phyloP scores from a whole-genome alignment of 768 basidiomycete species.

The Trametes gibbosa region DNA sequence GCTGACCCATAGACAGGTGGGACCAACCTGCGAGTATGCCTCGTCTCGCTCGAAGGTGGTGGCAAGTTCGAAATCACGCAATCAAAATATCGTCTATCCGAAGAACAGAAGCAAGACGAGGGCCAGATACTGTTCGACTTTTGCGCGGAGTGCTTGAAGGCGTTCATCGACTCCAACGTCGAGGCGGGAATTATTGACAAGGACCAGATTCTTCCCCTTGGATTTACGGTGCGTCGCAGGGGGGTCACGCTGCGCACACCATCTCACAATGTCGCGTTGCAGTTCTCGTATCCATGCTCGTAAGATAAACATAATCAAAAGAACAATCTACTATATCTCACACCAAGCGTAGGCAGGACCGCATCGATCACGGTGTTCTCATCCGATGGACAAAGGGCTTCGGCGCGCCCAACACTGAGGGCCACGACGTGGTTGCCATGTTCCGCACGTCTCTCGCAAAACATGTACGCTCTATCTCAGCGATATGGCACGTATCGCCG shows the following conservation, averaged over 20 bases:
- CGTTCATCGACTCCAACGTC: conserved; percentile 78
- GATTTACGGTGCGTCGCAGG: conserved; percentile 84
- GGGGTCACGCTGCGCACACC: too few species aligned
- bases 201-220: conserved; percentile 71
- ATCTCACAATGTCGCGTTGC: too few species aligned
- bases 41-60: conserved; percentile 85
- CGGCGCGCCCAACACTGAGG: conserved; percentile 87
- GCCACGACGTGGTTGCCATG: conserved; percentile 90
- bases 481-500: not conserved
- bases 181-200: conserved; percentile 48
- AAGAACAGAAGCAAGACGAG: conserved; percentile 98
- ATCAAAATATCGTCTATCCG: conserved; percentile 93
- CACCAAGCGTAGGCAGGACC: conserved; percentile 62
- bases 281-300: conserved; percentile 97
- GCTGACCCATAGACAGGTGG: conserved; percentile 51
- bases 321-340: not conserved
- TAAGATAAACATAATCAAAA: conserved; percentile 39
- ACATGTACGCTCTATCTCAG: conserved; percentile 48
- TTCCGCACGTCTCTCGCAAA: conserved; percentile 80
- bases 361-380: conserved; percentile 90
- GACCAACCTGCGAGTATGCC: conserved; percentile 97
- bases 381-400: conserved; percentile 99
- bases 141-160: conserved; percentile 90
- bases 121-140: conserved; percentile 96
- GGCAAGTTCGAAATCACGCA: conserved; percentile 99